Evolutionary conservation across 2,329 filamentous ascomycete species (phyloP).

Genomic region (Oidium heveae): DNA sequence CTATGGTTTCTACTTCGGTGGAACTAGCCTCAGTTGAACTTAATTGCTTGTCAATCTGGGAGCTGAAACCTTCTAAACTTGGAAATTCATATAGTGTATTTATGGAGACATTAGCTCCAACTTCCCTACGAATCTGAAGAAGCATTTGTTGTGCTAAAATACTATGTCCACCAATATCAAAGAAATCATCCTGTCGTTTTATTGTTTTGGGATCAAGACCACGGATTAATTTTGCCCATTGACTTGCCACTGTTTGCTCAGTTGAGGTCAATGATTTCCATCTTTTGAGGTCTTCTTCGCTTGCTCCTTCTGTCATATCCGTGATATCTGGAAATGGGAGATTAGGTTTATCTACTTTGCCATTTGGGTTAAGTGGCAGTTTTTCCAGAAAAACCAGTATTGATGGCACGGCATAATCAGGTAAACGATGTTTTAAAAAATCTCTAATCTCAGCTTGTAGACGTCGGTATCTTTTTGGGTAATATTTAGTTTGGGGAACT

Average conservation of each 20-base stretch:
- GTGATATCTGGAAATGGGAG: slow-evolving; percentile 54
- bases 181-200: slow-evolving; percentile 38
- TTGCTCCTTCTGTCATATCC: slow-evolving; percentile 32
- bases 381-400: slow-evolving; percentile 47
- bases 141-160: slow-evolving; percentile 64
- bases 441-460: slow-evolving; percentile 30
- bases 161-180: slow-evolving; percentile 58
- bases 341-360: slow-evolving; percentile 57
- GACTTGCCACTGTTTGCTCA: slow-evolving; percentile 39
- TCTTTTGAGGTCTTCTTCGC: slow-evolving; percentile 6
- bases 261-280: slow-evolving; percentile 22
- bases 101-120: slow-evolving; percentile 41
- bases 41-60: slow-evolving; percentile 23
- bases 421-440: slow-evolving; percentile 45
- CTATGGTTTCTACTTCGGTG: slow-evolving; percentile 18
- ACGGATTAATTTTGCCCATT: slow-evolving; percentile 48
- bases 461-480: slow-evolving; percentile 15
- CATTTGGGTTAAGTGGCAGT: slow-evolving; percentile 63
- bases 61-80: slow-evolving; percentile 25
- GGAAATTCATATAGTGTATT: slow-evolving; percentile 43
- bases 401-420: slow-evolving; percentile 50
- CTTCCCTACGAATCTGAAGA: slow-evolving; percentile 38
- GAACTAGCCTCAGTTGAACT: slow-evolving; percentile 9
- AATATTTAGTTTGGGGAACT: not conserved
- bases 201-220: slow-evolving; percentile 43